Percentiles rank a stretch among this genome's conserved stretches.
Conservation (phyloP, 495 filamentous ascomycete genomes). For the Neurospora cerealis region DNA sequence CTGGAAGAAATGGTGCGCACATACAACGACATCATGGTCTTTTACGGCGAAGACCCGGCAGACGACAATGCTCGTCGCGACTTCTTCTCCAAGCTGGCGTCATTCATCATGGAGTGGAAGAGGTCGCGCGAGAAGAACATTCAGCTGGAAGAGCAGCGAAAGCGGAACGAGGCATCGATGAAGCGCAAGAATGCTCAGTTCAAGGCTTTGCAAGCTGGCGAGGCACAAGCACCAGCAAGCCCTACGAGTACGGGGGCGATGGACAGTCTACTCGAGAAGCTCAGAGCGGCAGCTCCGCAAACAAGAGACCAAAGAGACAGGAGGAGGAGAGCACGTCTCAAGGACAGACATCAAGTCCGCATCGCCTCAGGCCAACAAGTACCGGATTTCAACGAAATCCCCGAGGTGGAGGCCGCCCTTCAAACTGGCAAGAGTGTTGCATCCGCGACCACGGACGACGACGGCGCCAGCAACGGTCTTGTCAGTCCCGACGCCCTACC, state of each 20-base stretch:
- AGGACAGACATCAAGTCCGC: constrained; percentile 87
- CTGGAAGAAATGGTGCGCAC: constrained; percentile 84
- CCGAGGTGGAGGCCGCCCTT: constrained; percentile 32
- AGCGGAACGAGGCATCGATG: constrained; percentile 78
- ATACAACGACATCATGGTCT: constrained; percentile 92
- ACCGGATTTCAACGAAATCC: constrained; percentile 52
- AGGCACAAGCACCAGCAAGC: constrained; percentile 47
- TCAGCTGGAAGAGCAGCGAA: constrained; percentile 67
- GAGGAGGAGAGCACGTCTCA: constrained; percentile 74
- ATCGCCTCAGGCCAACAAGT: constrained; percentile 79
- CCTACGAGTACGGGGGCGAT: constrained; percentile 84
- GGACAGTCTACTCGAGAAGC: constrained; percentile 92
- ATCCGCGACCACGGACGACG: constrained; percentile 20
- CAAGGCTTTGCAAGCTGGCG: constrained; percentile 38
- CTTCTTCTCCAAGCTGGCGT: constrained; percentile 92
- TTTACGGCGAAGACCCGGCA: constrained; percentile 87
- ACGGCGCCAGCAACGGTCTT: constrained; percentile 18
- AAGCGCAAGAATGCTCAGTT: constrained; percentile 72
- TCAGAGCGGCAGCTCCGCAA: constrained; percentile 87
- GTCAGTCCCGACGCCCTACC: constrained; percentile 27
- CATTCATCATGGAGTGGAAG: constrained; percentile 91
- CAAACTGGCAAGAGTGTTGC: constrained; percentile 9
- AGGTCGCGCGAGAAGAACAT: constrained; percentile 90
- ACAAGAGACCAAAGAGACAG: constrained; percentile 78
- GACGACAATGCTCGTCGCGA: constrained; percentile 93